A percentile compares a stretch with the other conserved stretches of the same genome.
These are phyloP conservation scores for Agaricus subrufescens DNA, from an alignment of 768 basidiomycete genomes.

Conservation along the genomic window DNA sequence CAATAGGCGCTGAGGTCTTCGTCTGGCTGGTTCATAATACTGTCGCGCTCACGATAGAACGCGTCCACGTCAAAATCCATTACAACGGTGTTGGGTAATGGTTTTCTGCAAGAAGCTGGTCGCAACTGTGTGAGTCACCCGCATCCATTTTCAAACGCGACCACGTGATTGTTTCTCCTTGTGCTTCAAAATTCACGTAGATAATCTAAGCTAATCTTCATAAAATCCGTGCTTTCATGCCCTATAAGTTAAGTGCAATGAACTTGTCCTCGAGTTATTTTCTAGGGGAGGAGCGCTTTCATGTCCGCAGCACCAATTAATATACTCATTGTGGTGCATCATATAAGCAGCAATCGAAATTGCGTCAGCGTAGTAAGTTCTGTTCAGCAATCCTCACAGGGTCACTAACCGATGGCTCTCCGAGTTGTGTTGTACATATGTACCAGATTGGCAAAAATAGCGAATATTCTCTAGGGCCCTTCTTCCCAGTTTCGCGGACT, in stretches of 20 bases:
- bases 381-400: not conserved
- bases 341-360: no score
- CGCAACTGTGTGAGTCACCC: slow-evolving; percentile 3
- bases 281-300: not conserved
- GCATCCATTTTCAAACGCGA: not conserved
- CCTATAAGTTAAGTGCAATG: not conserved
- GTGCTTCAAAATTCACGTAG: no score
- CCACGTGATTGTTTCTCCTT: slow-evolving; percentile 7
- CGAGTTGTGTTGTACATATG: not conserved
- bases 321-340: no score
- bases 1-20: slow-evolving; percentile 48
- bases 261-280: not conserved
- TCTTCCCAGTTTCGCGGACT: slow-evolving; percentile 9
- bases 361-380: no score
- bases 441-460: slow-evolving; percentile 5
- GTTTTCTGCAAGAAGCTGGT: not conserved
- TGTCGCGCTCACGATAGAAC: slow-evolving; percentile 54
- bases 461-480: slow-evolving; percentile 1
- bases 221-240: not conserved
- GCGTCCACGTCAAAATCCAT: slow-evolving; percentile 33
- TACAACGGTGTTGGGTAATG: not conserved
- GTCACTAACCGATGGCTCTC: not conserved
- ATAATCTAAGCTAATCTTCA: no score
- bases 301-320: not conserved
- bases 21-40: slow-evolving; percentile 47